Evolutionary conservation across 2,329 filamentous ascomycete species (phyloP), one percentile per base, ranked within the genome.

Genomic region (Botrytis galanthina): DNA sequence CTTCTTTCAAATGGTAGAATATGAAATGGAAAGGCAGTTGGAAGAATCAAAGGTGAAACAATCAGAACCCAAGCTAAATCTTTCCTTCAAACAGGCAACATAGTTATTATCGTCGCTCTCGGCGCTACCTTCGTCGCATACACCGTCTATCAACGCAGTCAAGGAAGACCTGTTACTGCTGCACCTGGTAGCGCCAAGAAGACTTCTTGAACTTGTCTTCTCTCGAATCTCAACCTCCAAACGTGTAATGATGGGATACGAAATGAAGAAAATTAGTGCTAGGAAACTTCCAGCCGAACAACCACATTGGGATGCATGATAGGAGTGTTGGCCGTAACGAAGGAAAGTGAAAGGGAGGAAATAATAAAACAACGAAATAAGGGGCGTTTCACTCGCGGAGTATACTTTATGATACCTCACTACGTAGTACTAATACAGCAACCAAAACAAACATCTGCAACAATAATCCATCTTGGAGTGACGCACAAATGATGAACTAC

Each of bases 71-170:
- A 14, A 44, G 66, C 48, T 60, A 62, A 73, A 12, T 8, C 51
- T n/a, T 46, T 4, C 20, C 35, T 10, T 26, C 37, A 42, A 62
- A 75, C 26, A 78, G 79, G 77, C 73, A 81, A 81, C 59, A 78
- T 80, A 48, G 37, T 81, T 0, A 75, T 80, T 22, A 76, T 81
- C 61, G 78, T 75, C 26, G 76, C 70, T 0, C 35, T 78, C 3
- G 37, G 76, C 35, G 78, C 72, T 3, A 75, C 73, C 0, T 69
- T 78, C 51, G 75, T 79, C 71, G 35, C 76, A 18, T 80, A 80
- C 66, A 64, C 75, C 4, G 54, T 77, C 6, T 80, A 80, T 68
- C 75, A 78, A 54, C 75, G 77, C 26, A 74, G 74, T 32, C 66
- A 57, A 69, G 77, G 78, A 22, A 59, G 71, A 44, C 66, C 75